Conservation (phyloP, 768 basidiomycete genomes). For the Panellus pusillus region DNA sequence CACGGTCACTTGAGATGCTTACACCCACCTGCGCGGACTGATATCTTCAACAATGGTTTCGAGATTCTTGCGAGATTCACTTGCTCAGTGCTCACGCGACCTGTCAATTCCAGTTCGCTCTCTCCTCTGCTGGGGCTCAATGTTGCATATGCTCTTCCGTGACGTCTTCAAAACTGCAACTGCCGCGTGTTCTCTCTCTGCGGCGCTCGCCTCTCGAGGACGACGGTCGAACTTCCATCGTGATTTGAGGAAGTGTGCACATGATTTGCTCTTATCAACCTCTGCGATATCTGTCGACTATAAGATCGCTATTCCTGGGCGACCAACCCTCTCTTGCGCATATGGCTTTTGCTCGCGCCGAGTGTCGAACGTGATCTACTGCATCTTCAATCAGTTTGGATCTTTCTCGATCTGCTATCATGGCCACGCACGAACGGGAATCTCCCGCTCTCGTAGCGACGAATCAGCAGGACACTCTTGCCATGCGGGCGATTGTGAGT, state of each 20-base stretch:
- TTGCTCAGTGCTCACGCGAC: too few species aligned
- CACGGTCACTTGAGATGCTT: background rate
- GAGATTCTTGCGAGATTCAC: too few species aligned
- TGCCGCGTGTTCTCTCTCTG: background rate
- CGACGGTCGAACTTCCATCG: constrained; percentile 3
- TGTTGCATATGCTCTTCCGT: background rate
- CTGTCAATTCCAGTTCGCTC: too few species aligned
- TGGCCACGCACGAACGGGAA: background rate
- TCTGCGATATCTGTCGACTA: background rate
- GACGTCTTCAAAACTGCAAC: background rate
- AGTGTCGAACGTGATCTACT: too few species aligned
- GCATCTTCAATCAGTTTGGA: background rate
- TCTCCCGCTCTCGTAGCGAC: background rate
- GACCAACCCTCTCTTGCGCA: background rate
- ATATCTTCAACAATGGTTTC: background rate
- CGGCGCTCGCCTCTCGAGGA: too few species aligned
- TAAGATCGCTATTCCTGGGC: too few species aligned
- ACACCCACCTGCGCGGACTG: too few species aligned
- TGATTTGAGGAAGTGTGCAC: constrained; percentile 9
- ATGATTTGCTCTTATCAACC: constrained; percentile 13
- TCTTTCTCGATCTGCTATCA: background rate
- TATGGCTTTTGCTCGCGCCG: background rate
- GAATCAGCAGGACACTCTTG: background rate
- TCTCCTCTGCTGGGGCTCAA: background rate
- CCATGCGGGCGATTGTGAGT: constrained; percentile 8